Conservation (phyloP, 768 basidiomycete species). For the Exsudoporus frostii region DNA sequence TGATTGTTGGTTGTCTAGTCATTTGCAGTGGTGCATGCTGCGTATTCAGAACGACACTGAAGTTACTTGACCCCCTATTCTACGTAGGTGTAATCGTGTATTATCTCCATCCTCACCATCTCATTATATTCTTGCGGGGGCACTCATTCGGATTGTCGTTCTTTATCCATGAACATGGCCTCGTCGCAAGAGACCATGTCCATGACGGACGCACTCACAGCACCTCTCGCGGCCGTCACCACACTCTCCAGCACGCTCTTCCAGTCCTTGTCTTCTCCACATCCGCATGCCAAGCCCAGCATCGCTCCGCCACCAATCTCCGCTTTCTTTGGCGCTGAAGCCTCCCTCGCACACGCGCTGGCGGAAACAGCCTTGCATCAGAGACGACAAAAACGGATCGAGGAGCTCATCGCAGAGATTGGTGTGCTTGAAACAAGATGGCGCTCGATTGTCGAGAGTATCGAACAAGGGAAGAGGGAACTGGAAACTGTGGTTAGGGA, state of each 20-base stretch:
- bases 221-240: slow-evolving; percentile 61
- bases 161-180: slow-evolving; percentile 1
- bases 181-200: slow-evolving; percentile 16
- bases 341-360: slow-evolving; percentile 61
- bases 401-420: slow-evolving; percentile 68
- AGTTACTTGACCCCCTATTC: no score
- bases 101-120: no score
- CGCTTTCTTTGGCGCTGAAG: slow-evolving; percentile 62
- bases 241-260: slow-evolving; percentile 66
- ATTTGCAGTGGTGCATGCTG: no score
- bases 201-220: slow-evolving; percentile 61
- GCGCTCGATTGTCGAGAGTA: slow-evolving; percentile 61
- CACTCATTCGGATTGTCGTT: neutral
- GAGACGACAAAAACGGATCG: slow-evolving; percentile 70
- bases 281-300: slow-evolving; percentile 31
- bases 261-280: slow-evolving; percentile 66
- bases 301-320: slow-evolving; percentile 44
- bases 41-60: no score
- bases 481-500: slow-evolving; percentile 69
- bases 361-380: slow-evolving; percentile 69
- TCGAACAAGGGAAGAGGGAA: slow-evolving; percentile 65
- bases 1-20: neutral
- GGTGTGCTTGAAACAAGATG: slow-evolving; percentile 62
- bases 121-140: no score
- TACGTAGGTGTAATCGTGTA: no score